phyloP scores from a whole-genome alignment of 1,284 basidiomycete species.

The Ustilago cynodontis region DNA sequence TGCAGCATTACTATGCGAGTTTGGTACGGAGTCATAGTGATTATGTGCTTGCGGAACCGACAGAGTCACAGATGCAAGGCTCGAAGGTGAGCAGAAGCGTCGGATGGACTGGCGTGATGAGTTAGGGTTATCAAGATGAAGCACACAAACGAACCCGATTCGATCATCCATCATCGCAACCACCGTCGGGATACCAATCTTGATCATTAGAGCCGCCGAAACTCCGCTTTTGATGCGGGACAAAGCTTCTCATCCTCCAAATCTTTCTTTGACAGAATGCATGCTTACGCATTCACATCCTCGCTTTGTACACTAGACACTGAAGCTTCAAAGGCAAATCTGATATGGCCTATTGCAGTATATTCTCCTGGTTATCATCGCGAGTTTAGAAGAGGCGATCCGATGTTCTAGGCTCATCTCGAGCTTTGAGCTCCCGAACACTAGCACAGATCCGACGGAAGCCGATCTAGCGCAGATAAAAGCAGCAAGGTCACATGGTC shows the following conservation, averaged over 20 bases:
- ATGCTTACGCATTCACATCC: no score
- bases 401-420: neutral
- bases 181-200: neutral
- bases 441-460: no score
- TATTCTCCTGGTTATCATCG: no score
- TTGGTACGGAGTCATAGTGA: constrained; percentile 60
- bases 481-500: no score
- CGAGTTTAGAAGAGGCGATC: no score
- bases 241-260: neutral
- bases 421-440: no score
- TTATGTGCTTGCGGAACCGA: constrained; percentile 30
- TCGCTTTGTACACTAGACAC: neutral
- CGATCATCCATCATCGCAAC: neutral
- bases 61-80: neutral
- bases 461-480: no score
- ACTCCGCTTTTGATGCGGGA: neutral
- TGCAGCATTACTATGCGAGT: constrained; percentile 68
- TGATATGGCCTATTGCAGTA: neutral
- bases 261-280: neutral
- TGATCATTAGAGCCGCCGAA: neutral
- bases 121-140: constrained; percentile 4
- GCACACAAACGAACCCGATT: constrained; percentile 2
- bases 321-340: neutral
- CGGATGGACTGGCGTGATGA: neutral
- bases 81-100: neutral